Base-by-base conservation (phyloP, 2,329 filamentous ascomycete genomes). In the Exophiala phaeomuriformis region DNA sequence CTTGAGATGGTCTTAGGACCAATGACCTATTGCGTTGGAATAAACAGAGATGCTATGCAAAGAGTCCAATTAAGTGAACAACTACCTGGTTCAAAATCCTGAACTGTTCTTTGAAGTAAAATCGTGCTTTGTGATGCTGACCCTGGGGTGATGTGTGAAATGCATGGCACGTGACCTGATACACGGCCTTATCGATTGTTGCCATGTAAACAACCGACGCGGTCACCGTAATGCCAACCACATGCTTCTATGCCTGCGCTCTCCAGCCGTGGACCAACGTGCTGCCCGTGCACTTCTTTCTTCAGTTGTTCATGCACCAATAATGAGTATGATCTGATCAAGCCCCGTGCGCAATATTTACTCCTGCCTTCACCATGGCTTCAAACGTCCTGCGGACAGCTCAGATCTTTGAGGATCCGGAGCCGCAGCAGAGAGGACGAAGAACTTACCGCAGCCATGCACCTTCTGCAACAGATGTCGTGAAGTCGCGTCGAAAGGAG, bases 381-480 rank as follows among this genome's bases (percentile, higher is more conserved):
- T 52, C 60, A 12, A 55, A 55, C 30, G 57, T 61, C 31, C 54
- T 53, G 33, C 54, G 60, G 29, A 56, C 60, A 31, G 58, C 62
- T 30, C 57, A 52, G 30, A 64, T 64, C 31, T 64, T 61, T 46
- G 62, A 64, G 46, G 62, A 64, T 44, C 55, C 55, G 5, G 57
- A 63, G 35, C 55, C 60, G 45, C 48, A 53, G 31, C 44, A 35
- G 40, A 51, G 51, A 53, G 55, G 51, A 4, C 54, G 47, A 50
- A 54, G 42, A 54, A 39, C 43, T 8, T 33, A 59, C 46, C 61
- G 59, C 43, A 58, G 35, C 28, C 53, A 58, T 7, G 46, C 43
- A 35, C 48, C 53, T n/a, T 62, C 61, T 9, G 57, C 59, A n/a
- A 58, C 56, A 31, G 59, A 60, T 31, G 55, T 55, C 9, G 44